Evolutionary conservation across 139 green algal genomes (phyloP).

Genomic region (Edaphochlamys debaryana): DNA sequence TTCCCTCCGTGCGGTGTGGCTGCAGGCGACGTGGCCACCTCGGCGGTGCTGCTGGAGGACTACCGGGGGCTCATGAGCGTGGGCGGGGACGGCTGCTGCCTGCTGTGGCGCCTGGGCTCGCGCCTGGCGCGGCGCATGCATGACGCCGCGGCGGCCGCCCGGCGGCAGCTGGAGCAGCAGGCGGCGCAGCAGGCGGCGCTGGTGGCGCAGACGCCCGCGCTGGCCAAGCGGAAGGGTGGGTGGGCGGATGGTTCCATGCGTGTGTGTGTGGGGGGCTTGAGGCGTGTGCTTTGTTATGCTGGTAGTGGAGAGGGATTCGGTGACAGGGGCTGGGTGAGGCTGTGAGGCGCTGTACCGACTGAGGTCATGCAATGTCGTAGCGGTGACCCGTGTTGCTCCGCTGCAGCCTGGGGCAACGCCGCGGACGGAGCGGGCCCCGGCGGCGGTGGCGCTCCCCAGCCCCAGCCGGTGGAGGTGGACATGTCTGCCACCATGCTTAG

Average conservation of each 20-base stretch:
- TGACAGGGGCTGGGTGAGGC: too few relatives aligned
- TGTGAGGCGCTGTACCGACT: too few relatives aligned
- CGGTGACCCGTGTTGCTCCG: too few relatives aligned
- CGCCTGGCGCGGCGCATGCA: slow-evolving; percentile 36
- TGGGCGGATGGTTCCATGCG: background rate
- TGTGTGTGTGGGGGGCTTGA: too few relatives aligned
- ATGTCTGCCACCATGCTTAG: slow-evolving; percentile 37
- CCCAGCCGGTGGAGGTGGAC: slow-evolving; percentile 22
- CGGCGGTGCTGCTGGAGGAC: slow-evolving; percentile 25
- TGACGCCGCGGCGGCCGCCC: slow-evolving; percentile 6
- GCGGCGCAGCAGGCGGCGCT: background rate
- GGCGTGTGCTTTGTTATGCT: too few relatives aligned
- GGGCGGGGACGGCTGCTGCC: slow-evolving; percentile 62
- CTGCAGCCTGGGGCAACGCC: slow-evolving; percentile 5
- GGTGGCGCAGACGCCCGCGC: background rate
- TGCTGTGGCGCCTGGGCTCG: slow-evolving; percentile 63
- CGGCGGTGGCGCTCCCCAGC: too few relatives aligned
- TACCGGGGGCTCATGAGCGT: slow-evolving; percentile 27
- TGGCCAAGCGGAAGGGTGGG: slow-evolving; percentile 1
- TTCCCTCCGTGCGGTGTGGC: too few relatives aligned
- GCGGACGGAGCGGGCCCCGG: background rate
- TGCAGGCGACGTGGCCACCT: slow-evolving; percentile 50
- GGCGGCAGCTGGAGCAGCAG: slow-evolving; percentile 22
- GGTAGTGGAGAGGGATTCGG: too few relatives aligned
- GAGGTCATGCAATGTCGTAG: too few relatives aligned